Base-by-base conservation (phyloP, 805 yeast species). In the Yamadazyma scolyti region DNA sequence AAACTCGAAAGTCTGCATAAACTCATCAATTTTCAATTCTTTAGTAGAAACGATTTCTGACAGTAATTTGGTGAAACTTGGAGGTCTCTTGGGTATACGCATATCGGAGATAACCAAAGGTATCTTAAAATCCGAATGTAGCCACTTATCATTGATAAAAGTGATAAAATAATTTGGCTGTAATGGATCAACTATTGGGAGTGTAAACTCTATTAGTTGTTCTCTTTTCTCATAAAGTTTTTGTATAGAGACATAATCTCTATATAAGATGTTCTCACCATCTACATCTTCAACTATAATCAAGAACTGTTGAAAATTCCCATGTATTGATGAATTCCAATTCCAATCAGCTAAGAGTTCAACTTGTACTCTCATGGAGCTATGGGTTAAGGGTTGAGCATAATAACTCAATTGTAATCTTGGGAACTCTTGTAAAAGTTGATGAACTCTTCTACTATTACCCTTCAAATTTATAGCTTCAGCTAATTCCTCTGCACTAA, bases 121-220 rank as follows among this genome's bases (percentile, higher is more conserved):
- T 1, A 72, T 50, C 37, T 72, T 74, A 39, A 70, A 64, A 33
- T 75, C 84, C 35, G 87, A 76, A 39, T 85, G 89, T 4, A 88
- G 57, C 98, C 97, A 93, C 37, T 69, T 75, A 36, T 89, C 95
- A 35, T 95, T 86, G 2, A 82, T 56, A 9, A 89, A 53, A 0
- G 82, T 67, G 4, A 88, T 70, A 53, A 82, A 86, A 42, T 82
- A 78, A 43, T 77, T 79, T 0, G 96, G 96, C 21, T 70, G 73
- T 2, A 54, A 26, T 1, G 89, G 83, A 4, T 73, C 77, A 4
- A 59, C 33, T 0, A 79, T 34, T 0, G 82, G 75, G 3, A 89
- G 74, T 0, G 83, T 71, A 42, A 87, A 77, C 20, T 80, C 87
- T 2, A 87, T 28, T 14, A 69, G 44, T 40, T 79, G 81, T 16